Conservation (phyloP, 345 rosid species). For the Euphorbia tirucalli region DNA sequence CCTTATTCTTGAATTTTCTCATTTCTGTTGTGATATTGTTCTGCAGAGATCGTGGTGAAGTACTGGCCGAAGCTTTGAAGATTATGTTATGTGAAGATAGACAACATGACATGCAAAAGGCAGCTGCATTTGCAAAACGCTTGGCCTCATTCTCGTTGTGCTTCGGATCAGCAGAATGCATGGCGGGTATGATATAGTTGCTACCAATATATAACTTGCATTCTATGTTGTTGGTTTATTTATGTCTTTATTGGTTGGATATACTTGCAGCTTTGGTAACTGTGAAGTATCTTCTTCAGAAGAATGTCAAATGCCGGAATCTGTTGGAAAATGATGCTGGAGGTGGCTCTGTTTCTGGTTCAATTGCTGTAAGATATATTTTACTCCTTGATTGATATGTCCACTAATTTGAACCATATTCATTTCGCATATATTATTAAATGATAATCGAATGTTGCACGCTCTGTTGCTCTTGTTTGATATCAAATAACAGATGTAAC, state of each 20-base stretch:
- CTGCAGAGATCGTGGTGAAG: conserved; percentile 81
- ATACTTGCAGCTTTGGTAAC: conserved; percentile 71
- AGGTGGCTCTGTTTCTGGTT: conserved; percentile 94
- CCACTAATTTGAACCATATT: neutral
- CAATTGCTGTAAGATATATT: conserved; percentile 59
- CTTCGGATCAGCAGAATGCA: conserved; percentile 83
- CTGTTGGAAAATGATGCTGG: conserved; percentile 95
- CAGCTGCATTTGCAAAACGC: conserved; percentile 95
- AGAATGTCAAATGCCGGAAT: conserved; percentile 82
- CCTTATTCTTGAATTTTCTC: neutral
- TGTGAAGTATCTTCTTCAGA: conserved; percentile 72
- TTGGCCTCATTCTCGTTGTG: conserved; percentile 78
- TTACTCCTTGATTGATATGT: neutral
- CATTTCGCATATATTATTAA: neutral
- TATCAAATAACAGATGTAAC: too few species aligned
- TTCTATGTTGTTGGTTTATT: neutral
- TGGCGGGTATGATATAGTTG: conserved; percentile 57
- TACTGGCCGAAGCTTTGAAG: conserved; percentile 86
- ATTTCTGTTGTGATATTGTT: conserved; percentile 3
- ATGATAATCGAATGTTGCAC: too few species aligned
- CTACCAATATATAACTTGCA: neutral
- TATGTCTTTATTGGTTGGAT: neutral
- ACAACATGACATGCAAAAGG: conserved; percentile 94
- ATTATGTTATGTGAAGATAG: conserved; percentile 91
- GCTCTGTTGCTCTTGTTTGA: too few species aligned